A percentile compares a stretch with the other conserved stretches of the same genome.
These are phyloP conservation scores for Mycocentrospora acerina DNA, from an alignment of 2,329 filamentous ascomycete species.

Conservation along the genomic window DNA sequence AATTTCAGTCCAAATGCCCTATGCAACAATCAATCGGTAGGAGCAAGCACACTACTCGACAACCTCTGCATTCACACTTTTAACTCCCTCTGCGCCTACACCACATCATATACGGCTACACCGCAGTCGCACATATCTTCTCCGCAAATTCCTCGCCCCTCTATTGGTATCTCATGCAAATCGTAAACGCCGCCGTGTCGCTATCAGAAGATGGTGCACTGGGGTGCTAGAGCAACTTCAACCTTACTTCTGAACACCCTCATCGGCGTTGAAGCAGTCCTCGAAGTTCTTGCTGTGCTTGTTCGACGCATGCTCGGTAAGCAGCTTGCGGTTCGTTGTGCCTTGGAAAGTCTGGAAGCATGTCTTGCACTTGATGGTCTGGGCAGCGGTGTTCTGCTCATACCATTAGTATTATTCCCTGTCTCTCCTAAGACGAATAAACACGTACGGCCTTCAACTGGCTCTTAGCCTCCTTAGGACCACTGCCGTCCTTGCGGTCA, in stretches of 20 bases:
- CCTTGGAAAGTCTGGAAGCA: constrained; percentile 80
- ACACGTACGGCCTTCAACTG: constrained; percentile 40
- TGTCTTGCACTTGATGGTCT: constrained; percentile 73
- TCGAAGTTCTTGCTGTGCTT: constrained; percentile 73
- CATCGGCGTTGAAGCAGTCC: constrained; percentile 63
- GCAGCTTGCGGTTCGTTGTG: constrained; percentile 71
- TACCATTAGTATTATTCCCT: background rate
- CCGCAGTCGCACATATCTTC: background rate
- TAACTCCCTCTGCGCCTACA: constrained; percentile 1
- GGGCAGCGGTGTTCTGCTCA: constrained; percentile 68
- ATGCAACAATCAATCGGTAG: no score
- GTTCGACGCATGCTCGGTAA: constrained; percentile 71
- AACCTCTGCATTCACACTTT: background rate
- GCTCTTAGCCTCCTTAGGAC: constrained; percentile 37
- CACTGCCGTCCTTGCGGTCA: constrained; percentile 36
- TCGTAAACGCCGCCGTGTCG: constrained; percentile 11
- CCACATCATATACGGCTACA: constrained; percentile 1
- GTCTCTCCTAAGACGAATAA: background rate
- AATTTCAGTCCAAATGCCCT: no score
- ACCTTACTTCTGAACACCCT: constrained; percentile 32
- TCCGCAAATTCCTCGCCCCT: constrained; percentile 12
- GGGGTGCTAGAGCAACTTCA: background rate
- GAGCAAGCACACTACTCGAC: no score
- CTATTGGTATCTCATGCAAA: constrained; percentile 27
- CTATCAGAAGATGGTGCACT: constrained; percentile 3